Conservation (phyloP, 2,329 filamentous ascomycete genomes). For the Diplocarpon rosae region DNA sequence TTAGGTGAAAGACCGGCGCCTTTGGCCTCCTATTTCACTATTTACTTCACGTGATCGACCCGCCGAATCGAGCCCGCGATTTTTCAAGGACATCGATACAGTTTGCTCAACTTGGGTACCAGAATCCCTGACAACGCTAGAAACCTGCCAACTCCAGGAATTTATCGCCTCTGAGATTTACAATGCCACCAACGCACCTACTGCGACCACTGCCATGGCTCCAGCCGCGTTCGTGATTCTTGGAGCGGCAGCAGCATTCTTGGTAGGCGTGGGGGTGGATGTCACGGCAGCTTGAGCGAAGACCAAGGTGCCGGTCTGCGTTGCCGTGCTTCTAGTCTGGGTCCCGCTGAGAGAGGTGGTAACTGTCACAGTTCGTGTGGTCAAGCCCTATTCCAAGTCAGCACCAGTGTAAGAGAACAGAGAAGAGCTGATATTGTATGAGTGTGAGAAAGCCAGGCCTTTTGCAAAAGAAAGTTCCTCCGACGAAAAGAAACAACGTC, state of each 20-base stretch:
- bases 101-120: too few species aligned
- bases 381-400: background rate
- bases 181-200: conserved; percentile 1
- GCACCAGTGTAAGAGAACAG: background rate
- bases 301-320: conserved; percentile 4
- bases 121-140: background rate
- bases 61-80: too few species aligned
- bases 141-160: background rate
- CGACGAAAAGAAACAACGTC: too few species aligned
- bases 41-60: too few species aligned
- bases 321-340: conserved; percentile 1
- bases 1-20: too few species aligned
- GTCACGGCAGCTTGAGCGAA: conserved; percentile 1
- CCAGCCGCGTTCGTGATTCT: conserved; percentile 1
- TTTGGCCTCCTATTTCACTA: too few species aligned
- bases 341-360: conserved; percentile 1
- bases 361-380: conserved; percentile 5
- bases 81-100: too few species aligned
- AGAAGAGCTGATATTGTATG: background rate
- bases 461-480: background rate
- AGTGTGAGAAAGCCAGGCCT: background rate
- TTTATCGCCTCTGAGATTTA: background rate
- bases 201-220: background rate
- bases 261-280: conserved; percentile 1
- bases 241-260: background rate